A percentile compares a stretch with the other conserved stretches of the same genome.
Evolutionary conservation across 495 filamentous ascomycete species (phyloP).

Genomic region (Penicillium paxilli): DNA sequence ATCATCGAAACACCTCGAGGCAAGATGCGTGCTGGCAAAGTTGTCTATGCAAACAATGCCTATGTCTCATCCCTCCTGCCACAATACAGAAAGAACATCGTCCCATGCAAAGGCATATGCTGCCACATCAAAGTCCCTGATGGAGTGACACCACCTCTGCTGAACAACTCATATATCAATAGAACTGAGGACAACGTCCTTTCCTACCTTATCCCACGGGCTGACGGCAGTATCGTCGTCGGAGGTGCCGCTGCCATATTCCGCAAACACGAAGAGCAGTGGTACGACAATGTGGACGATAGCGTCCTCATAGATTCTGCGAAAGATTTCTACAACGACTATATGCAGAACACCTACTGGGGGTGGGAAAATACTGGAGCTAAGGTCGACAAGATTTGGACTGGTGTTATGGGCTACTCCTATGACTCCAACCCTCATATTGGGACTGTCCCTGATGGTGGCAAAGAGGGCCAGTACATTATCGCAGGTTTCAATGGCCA

Average conservation of each 20-base stretch:
- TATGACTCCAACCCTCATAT: constrained; percentile 49
- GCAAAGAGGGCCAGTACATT: constrained; percentile 42
- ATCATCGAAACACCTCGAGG: constrained; percentile 55
- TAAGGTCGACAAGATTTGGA: constrained; percentile 45
- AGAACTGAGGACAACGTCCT: constrained; percentile 25
- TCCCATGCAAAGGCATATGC: constrained; percentile 56
- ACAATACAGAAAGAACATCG: constrained; percentile 57
- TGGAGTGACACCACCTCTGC: constrained; percentile 49
- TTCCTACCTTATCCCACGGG: constrained; percentile 65
- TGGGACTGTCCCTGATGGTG: constrained; percentile 44
- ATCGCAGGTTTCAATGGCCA: constrained; percentile 55
- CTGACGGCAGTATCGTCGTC: constrained; percentile 72
- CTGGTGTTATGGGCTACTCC: constrained; percentile 48
- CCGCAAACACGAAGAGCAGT: constrained; percentile 54
- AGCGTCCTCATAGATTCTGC: constrained; percentile 58
- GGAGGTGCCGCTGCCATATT: constrained; percentile 52
- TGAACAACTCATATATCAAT: constrained; percentile 36
- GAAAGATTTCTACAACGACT: constrained; percentile 53
- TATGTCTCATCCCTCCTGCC: constrained; percentile 62
- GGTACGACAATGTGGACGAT: constrained; percentile 56
- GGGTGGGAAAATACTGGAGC: constrained; percentile 48
- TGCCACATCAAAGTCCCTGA: constrained; percentile 64
- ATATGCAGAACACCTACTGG: constrained; percentile 47
- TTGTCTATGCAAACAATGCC: constrained; percentile 73
- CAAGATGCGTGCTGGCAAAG: constrained; percentile 47